phyloP scores from a whole-genome alignment of 1,139 yeast species.

The Nakaseomyces bracarensis region DNA sequence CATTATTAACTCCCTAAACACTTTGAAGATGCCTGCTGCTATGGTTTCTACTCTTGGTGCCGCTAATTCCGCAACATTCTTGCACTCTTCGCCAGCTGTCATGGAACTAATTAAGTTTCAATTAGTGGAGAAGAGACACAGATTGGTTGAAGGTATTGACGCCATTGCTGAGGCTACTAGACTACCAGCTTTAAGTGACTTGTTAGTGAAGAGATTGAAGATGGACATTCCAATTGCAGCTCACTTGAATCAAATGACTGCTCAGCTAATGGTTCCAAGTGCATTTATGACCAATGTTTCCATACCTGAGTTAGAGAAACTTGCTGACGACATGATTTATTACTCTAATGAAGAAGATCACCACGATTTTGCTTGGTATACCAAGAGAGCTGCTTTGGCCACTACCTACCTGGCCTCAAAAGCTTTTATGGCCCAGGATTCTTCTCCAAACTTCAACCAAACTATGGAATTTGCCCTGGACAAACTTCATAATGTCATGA shows the following conservation, averaged over 20 bases:
- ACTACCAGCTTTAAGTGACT: constrained; percentile 34
- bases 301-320: constrained; percentile 58
- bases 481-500: constrained; percentile 47
- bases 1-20: constrained; percentile 52
- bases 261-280: constrained; percentile 32
- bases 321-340: constrained; percentile 76
- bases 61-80: constrained; percentile 27
- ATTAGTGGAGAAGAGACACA: constrained; percentile 49
- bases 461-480: constrained; percentile 61
- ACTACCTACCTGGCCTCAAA: constrained; percentile 67
- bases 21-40: constrained; percentile 58
- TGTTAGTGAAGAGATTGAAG: constrained; percentile 53
- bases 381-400: constrained; percentile 67
- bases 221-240: constrained; percentile 50
- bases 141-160: constrained; percentile 31
- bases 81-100: constrained; percentile 38
- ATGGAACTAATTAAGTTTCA: constrained; percentile 61
- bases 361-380: constrained; percentile 88
- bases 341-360: constrained; percentile 66
- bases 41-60: constrained; percentile 48
- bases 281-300: constrained; percentile 29
- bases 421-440: constrained; percentile 72
- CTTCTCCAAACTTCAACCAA: constrained; percentile 44
- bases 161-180: constrained; percentile 20
- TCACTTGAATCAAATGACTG: constrained; percentile 35